Percentiles rank a stretch among this genome's conserved stretches.
phyloP scores from a whole-genome alignment of 345 rosid species.

The Populus ilicifolia region DNA sequence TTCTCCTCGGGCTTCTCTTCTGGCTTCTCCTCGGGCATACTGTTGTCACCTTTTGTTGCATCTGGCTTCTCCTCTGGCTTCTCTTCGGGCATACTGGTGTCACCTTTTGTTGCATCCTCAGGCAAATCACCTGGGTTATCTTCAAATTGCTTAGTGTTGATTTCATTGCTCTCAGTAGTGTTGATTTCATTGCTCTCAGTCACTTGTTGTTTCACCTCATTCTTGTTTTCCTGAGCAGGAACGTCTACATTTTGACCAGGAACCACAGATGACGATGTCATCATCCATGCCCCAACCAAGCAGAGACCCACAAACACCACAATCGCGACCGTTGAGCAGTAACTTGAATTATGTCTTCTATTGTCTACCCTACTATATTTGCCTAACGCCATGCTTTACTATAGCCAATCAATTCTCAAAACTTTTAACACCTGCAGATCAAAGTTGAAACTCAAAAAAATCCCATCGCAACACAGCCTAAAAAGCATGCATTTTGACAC shows the following conservation, averaged over 20 bases:
- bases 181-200: conserved; percentile 28
- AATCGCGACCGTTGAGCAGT: conserved; percentile 77
- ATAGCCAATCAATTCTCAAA: conserved; percentile 2
- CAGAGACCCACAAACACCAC: conserved; percentile 85
- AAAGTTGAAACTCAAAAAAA: not conserved
- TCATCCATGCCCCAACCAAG: conserved; percentile 94
- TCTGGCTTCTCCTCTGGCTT: conserved; percentile 31
- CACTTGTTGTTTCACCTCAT: conserved; percentile 48
- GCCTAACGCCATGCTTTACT: conserved; percentile 58
- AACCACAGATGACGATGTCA: conserved; percentile 72
- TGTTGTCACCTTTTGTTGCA: no score
- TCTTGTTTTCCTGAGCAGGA: conserved; percentile 51
- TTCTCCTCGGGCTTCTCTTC: conserved; percentile 15
- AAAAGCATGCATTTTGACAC: not conserved
- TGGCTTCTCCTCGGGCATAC: conserved; percentile 15
- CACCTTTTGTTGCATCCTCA: conserved; percentile 62
- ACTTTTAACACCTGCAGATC: conserved; percentile 9
- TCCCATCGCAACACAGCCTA: not conserved
- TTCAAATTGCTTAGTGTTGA: conserved; percentile 40
- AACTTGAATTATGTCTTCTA: conserved; percentile 56
- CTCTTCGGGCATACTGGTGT: conserved; percentile 30
- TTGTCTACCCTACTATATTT: conserved; percentile 72
- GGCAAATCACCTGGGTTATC: conserved; percentile 62
- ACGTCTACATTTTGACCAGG: conserved; percentile 60
- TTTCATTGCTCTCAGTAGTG: conserved; percentile 29